phyloP scores from a whole-genome alignment of 2,329 filamentous ascomycete genomes.

The Elsinoe ampelina region DNA sequence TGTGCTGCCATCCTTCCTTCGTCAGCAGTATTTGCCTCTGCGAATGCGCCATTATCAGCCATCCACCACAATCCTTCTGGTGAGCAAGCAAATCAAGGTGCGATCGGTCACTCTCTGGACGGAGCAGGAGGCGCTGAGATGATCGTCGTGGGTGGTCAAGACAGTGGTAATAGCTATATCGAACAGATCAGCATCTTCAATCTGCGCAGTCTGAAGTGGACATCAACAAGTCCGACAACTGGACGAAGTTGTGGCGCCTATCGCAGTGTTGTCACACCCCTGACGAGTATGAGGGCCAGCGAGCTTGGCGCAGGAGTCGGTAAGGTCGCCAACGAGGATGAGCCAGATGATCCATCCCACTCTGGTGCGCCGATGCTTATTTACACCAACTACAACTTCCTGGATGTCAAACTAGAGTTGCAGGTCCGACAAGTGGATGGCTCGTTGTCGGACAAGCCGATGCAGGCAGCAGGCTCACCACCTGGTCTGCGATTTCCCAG shows the following conservation, averaged over 20 bases:
- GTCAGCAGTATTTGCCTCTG: constrained; percentile 74
- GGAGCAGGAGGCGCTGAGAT: constrained; percentile 90
- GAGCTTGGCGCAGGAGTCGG: constrained; percentile 54
- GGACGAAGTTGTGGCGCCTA: constrained; percentile 95
- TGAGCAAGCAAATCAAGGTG: constrained; percentile 75
- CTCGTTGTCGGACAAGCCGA: constrained; percentile 72
- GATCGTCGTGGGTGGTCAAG: constrained; percentile 93
- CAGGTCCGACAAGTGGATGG: constrained; percentile 82
- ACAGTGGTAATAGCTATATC: constrained; percentile 97
- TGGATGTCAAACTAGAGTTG: constrained; percentile 92
- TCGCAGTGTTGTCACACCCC: constrained; percentile 82
- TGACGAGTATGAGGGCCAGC: constrained; percentile 56
- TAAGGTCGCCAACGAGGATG: constrained; percentile 30
- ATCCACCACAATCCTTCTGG: constrained; percentile 82
- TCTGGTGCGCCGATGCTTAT: constrained; percentile 70
- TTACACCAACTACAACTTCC: constrained; percentile 98
- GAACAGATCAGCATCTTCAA: constrained; percentile 99
- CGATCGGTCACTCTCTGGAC: constrained; percentile 80
- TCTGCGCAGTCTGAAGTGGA: constrained; percentile 89
- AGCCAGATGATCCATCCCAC: constrained; percentile 20
- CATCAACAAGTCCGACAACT: constrained; percentile 65
- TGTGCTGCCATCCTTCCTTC: constrained; percentile 90
- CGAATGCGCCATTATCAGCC: constrained; percentile 72
- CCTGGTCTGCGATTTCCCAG: constrained; percentile 93
- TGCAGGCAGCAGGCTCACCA: constrained; percentile 78